Evolutionary conservation across 306 rosid species (phyloP).

Genomic region (Medicago truncatula): DNA sequence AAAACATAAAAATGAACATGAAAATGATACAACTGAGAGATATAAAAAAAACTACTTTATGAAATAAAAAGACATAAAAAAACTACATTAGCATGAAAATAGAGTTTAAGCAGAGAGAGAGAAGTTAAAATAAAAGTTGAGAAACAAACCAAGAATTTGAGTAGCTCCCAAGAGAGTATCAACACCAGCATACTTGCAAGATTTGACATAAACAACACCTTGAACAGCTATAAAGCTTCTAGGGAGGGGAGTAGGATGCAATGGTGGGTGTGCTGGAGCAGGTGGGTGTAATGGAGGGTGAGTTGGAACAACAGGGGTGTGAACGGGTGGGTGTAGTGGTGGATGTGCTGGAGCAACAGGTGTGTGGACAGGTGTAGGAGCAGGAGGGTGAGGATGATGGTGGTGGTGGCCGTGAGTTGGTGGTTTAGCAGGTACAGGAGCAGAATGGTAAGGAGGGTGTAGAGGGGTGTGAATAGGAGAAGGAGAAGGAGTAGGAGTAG

Average conservation of each 20-base stretch:
- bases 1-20: not conserved
- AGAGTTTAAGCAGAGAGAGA: not conserved
- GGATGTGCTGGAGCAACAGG: conserved; percentile 15
- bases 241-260: conserved; percentile 34
- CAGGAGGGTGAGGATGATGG: conserved; percentile 1
- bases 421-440: conserved; percentile 31
- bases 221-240: conserved; percentile 76
- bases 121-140: not conserved
- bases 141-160: conserved; percentile 57
- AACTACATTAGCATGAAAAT: not conserved
- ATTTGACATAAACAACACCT: conserved; percentile 84
- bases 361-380: conserved; percentile 25
- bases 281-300: conserved; percentile 26
- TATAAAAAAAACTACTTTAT: not conserved
- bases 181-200: conserved; percentile 70
- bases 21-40: not conserved
- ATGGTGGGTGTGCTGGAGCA: not conserved
- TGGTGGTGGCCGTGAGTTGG: conserved; percentile 28
- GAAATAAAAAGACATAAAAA: not conserved
- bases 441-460: conserved; percentile 37
- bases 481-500: conserved; percentile 44
- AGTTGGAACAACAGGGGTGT: not conserved
- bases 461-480: conserved; percentile 37
- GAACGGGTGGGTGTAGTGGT: not conserved
- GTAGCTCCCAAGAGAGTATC: conserved; percentile 72